Conservation (phyloP, 345 rosid genomes). For the Cardamine occulta region DNA sequence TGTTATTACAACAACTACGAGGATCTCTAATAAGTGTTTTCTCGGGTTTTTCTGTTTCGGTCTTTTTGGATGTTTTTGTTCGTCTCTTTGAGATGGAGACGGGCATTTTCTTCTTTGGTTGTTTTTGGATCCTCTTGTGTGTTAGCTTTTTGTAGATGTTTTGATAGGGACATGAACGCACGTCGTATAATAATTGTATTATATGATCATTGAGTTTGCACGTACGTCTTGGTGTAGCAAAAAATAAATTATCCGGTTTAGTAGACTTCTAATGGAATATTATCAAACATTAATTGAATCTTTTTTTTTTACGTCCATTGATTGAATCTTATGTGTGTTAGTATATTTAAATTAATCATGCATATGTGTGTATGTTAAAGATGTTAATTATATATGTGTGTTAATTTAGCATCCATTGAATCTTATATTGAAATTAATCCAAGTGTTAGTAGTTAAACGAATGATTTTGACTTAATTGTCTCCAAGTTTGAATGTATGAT, state of each 20-base stretch:
- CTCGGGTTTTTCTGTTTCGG: slow-evolving; percentile 35
- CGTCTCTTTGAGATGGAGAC: slow-evolving; percentile 57
- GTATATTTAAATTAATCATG: not conserved
- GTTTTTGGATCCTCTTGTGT: slow-evolving; percentile 22
- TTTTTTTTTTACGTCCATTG: too few species aligned
- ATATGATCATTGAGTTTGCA: slow-evolving; percentile 23
- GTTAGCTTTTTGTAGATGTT: slow-evolving; percentile 46
- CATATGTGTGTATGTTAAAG: not conserved
- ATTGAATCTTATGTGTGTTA: not conserved
- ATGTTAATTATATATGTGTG: not conserved
- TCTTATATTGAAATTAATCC: not conserved
- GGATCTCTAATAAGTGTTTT: slow-evolving; percentile 5
- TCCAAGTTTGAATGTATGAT: not conserved
- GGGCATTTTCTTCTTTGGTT: slow-evolving; percentile 52
- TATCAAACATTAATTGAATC: not conserved
- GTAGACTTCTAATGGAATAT: not conserved
- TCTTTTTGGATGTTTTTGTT: slow-evolving; percentile 44
- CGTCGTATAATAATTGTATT: slow-evolving; percentile 34
- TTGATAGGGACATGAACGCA: slow-evolving; percentile 29
- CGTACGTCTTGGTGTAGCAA: slow-evolving; percentile 42
- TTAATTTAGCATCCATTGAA: not conserved
- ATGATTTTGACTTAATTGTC: not conserved
- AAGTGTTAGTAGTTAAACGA: not conserved
- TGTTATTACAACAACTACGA: slow-evolving; percentile 35
- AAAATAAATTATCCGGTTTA: not conserved